Base-by-base conservation (phyloP, 306 rosid genomes). In the Dryas drummondii region DNA sequence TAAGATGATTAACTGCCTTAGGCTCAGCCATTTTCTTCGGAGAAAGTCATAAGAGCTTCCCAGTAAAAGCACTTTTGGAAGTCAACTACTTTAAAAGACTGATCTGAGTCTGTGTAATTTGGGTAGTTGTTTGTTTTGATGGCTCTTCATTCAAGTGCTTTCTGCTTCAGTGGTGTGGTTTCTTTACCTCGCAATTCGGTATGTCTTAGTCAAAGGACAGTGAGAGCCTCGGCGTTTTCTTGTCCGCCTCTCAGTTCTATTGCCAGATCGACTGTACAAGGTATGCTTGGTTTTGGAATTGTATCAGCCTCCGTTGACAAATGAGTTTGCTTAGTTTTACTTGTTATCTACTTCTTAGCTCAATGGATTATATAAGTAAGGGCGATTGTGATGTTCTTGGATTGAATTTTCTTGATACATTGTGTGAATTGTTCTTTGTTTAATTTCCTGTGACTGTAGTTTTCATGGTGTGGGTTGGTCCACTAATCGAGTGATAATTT, bases 131-230 rank as follows among this genome's bases (percentile, higher is more conserved):
- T 81, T 56, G 70, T 32, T 45, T 83, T 71, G 67, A 93, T 93
- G 98, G 93, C 96, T 56, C 93, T 91, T 83, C 85, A 86, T 47
- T 79, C 91, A 50, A 72, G 55, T 69, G 79, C 88, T 76, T 79
- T 89, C 62, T 70, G 85, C 83, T 84, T 84, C 81, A 77, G 60
- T 53, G 69, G 59, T 8, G 73, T 76, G 65, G 67, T 80, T 71
- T 59, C 68, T 69, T 68, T 63, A 14, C 83, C 90, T 48, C 74
- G 78, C 19, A 77, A 57, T 72, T 82, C 91, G 4, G 74, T 82
- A n/a, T 85, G 62, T 71, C 74, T 70, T 51, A 52, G 55, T 75
- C 96, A 66, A 0, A 58, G 83, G 64, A 49, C 76, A 12, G 63
- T 83, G 58, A 84, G 73, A 84, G 82, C 91, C 13, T 76, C 84